These are phyloP conservation scores for Phanerodontia chrysosporium DNA, from an alignment of 768 basidiomycete species.

Conservation along the genomic window DNA sequence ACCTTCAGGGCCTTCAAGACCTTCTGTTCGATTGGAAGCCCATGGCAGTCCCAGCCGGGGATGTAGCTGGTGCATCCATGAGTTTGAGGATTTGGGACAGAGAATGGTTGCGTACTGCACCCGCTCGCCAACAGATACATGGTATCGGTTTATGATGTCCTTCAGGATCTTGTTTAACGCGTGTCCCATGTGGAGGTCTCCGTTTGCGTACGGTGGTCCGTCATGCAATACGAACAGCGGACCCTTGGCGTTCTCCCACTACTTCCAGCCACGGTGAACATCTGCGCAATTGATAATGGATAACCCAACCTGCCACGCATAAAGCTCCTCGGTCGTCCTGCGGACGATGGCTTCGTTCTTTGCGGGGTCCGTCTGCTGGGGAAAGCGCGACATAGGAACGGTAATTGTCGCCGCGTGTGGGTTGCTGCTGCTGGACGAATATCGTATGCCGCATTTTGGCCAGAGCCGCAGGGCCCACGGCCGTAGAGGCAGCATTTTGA, in stretches of 20 bases:
- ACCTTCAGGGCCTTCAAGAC: constrained; percentile 76
- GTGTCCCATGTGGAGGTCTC: constrained; percentile 93
- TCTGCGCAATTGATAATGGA: neutral
- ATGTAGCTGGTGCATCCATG: constrained; percentile 56
- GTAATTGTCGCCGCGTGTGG: constrained; percentile 59
- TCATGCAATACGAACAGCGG: constrained; percentile 86
- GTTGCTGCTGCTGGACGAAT: neutral
- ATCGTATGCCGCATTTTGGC: neutral
- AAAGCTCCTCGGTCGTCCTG: constrained; percentile 70
- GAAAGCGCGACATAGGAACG: constrained; percentile 80
- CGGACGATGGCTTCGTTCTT: constrained; percentile 57
- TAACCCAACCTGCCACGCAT: constrained; percentile 63
- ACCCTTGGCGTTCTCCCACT: constrained; percentile 66
- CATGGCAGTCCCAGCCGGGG: constrained; percentile 98
- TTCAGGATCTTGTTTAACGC: constrained; percentile 95
- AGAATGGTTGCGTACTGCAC: constrained; percentile 64
- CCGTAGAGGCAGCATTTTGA: neutral
- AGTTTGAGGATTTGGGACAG: neutral
- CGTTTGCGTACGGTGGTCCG: constrained; percentile 97
- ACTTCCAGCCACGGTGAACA: constrained; percentile 1
- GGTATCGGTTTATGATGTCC: constrained; percentile 90
- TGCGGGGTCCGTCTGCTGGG: constrained; percentile 64
- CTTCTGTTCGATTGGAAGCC: constrained; percentile 95
- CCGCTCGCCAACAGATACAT: constrained; percentile 68
- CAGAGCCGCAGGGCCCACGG: neutral